A percentile compares a stretch with the other conserved stretches of the same genome.
Conservation (phyloP, 2,329 filamentous ascomycete genomes). For the Xylariaceae sp. region DNA sequence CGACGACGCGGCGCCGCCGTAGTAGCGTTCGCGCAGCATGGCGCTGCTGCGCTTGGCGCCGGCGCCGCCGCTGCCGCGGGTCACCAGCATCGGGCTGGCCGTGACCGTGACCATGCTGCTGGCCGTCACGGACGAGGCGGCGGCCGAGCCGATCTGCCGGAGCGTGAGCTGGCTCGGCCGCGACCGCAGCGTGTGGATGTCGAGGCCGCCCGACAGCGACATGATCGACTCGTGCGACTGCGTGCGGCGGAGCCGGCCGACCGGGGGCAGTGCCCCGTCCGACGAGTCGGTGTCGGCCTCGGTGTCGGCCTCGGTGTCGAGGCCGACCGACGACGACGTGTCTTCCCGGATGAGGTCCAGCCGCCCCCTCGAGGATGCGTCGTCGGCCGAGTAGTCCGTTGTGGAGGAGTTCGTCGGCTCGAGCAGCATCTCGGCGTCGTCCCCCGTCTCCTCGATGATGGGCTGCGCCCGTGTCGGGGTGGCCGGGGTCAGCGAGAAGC, state of each 20-base stretch:
- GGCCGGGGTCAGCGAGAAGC: constrained; percentile 15
- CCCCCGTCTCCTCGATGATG: constrained; percentile 22
- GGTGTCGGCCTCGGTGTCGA: too few relatives aligned
- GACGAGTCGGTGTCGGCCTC: constrained; percentile 13
- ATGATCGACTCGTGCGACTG: constrained; percentile 83
- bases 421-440: constrained; percentile 21
- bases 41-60: constrained; percentile 43
- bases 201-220: constrained; percentile 78
- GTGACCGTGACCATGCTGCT: constrained; percentile 54
- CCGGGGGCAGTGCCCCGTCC: constrained; percentile 29
- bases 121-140: constrained; percentile 47
- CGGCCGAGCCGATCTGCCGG: constrained; percentile 40
- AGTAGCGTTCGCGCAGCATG: constrained; percentile 49
- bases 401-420: constrained; percentile 23
- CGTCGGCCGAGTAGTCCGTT: constrained; percentile 29
- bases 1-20: too few relatives aligned
- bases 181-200: constrained; percentile 75
- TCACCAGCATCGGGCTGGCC: constrained; percentile 52
- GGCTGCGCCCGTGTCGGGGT: constrained; percentile 17
- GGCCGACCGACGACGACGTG: too few relatives aligned
- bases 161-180: constrained; percentile 68
- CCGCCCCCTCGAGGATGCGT: constrained; percentile 16
- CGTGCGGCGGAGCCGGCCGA: constrained; percentile 51
- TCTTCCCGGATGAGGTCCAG: constrained; percentile 23
- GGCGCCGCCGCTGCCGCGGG: constrained; percentile 30